Base-by-base conservation (phyloP, 2,329 filamentous ascomycete species). In the Arthrobotrys pseudoclavata region DNA sequence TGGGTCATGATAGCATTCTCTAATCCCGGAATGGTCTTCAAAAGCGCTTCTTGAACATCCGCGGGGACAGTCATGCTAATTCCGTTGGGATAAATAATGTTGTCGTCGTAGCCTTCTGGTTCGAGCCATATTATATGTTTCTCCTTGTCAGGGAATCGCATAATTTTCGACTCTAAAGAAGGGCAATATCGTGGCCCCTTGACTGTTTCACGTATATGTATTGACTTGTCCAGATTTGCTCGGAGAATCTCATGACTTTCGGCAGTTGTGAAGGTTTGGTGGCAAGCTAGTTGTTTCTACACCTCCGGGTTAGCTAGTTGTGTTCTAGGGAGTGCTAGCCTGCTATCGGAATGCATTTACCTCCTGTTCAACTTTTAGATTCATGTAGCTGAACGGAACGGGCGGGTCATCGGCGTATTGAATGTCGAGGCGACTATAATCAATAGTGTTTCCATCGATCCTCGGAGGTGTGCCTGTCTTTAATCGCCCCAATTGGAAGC, bases 401-500 rank as follows among this genome's bases (percentile, higher is more conserved):
- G 96, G 95, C 0, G 94, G 93, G 1, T 95, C 87, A 81, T 99
- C 96, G 3, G 95, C 96, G 31, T 85, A 86, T 81, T 98, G 95
- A 3, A 87, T 85, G 69, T 94, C 89, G 3, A 98, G 85, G 0
- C 86, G 84, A 1, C 87, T 85, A 82, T 92, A 97, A 81, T 97
- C 88, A 82, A 99, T 97, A 42, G 91, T 93, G 69, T 89, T 90
- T 79, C 89, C 90, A 80, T 94, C 92, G 69, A 99, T 86, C 26
- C 96, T 90, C 22, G 96, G 96, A 6, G 96, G 96, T 4, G 96
- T 99, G 13, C 96, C 96, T 0, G 96, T 99, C 87, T 99, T 99
- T 64, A 99, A 84, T 76, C 96, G 89, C 29, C 96, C 96, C 15
- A 99, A 86, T 81, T 91, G 88, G 83, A 99, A 97, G 0, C 96